These are phyloP conservation scores for Rhizopogon vinicolor DNA, from an alignment of 768 basidiomycete species.

Conservation along the genomic window DNA sequence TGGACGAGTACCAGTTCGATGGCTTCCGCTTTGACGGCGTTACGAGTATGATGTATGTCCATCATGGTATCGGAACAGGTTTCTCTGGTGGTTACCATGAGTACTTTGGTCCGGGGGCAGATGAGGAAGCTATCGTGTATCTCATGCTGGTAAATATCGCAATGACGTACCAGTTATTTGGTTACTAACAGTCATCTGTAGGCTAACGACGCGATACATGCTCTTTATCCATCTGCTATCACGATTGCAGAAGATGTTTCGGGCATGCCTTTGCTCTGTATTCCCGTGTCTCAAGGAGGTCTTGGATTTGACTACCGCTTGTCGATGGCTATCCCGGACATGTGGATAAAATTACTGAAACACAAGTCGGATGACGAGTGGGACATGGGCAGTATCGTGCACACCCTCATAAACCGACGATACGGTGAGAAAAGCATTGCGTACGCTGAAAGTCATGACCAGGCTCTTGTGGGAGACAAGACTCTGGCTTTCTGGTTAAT, in stretches of 20 bases:
- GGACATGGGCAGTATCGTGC: conserved; percentile 83
- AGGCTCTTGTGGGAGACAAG: conserved; percentile 98
- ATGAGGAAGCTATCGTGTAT: conserved; percentile 89
- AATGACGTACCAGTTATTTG: neutral
- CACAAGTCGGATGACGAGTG: conserved; percentile 85
- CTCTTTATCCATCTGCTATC: conserved; percentile 72
- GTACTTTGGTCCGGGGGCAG: conserved; percentile 86
- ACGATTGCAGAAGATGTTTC: conserved; percentile 99
- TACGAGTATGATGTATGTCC: conserved; percentile 98
- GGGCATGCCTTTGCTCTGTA: conserved; percentile 94
- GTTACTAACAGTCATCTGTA: conserved; percentile 27
- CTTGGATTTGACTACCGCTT: conserved; percentile 97
- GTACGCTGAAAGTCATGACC: conserved; percentile 95
- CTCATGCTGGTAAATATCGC: conserved; percentile 82
- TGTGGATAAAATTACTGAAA: conserved; percentile 99
- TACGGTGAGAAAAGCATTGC: conserved; percentile 89
- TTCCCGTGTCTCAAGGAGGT: conserved; percentile 75
- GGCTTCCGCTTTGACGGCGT: conserved; percentile 99
- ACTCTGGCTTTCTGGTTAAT: conserved; percentile 99
- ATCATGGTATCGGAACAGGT: conserved; percentile 96
- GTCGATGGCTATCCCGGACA: conserved; percentile 98
- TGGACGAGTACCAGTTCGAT: conserved; percentile 94
- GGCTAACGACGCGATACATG: conserved; percentile 91
- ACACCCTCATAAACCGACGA: conserved; percentile 87
- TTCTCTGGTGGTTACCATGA: conserved; percentile 99